Conservation (phyloP, 108 stramenopile species). For the Skeletonema menzelii region DNA sequence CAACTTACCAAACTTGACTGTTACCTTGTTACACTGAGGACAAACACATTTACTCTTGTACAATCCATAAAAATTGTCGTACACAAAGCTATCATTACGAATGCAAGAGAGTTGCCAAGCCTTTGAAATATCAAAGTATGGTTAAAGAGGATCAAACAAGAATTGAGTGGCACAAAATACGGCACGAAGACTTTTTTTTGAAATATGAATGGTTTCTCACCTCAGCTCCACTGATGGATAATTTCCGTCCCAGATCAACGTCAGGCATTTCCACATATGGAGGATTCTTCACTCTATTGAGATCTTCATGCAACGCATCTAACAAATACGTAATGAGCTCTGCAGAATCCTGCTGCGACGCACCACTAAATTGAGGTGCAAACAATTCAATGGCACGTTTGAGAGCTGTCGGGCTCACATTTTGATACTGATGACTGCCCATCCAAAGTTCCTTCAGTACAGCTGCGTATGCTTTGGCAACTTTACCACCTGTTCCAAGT, state of each 20-base stretch:
- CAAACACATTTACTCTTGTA: conserved; percentile 89
- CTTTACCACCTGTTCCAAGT: conserved; percentile 80
- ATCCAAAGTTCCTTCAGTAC: conserved; percentile 78
- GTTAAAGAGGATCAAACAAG: not conserved
- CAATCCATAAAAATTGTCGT: conserved; percentile 82
- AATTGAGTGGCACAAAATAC: not conserved
- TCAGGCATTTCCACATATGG: conserved; percentile 91
- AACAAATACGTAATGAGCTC: conserved; percentile 92
- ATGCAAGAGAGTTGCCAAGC: conserved; percentile 67
- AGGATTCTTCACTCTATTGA: conserved; percentile 89
- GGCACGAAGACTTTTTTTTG: not conserved
- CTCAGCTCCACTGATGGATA: conserved; percentile 67
- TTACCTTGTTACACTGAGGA: conserved; percentile 77
- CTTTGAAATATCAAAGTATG: not conserved
- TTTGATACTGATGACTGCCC: conserved; percentile 22
- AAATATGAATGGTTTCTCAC: conserved; percentile 11
- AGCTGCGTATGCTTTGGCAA: conserved; percentile 74
- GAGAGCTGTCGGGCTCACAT: conserved; percentile 58
- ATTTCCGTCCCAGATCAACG: conserved; percentile 60
- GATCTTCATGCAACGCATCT: conserved; percentile 95
- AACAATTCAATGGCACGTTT: conserved; percentile 78
- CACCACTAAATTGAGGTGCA: conserved; percentile 75
- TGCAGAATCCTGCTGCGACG: conserved; percentile 90
- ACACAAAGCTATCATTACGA: conserved; percentile 79
- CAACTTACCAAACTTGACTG: conserved; percentile 86